Evolutionary conservation across 768 basidiomycete species (phyloP).

Genomic region (Chalciporus piperatus): DNA sequence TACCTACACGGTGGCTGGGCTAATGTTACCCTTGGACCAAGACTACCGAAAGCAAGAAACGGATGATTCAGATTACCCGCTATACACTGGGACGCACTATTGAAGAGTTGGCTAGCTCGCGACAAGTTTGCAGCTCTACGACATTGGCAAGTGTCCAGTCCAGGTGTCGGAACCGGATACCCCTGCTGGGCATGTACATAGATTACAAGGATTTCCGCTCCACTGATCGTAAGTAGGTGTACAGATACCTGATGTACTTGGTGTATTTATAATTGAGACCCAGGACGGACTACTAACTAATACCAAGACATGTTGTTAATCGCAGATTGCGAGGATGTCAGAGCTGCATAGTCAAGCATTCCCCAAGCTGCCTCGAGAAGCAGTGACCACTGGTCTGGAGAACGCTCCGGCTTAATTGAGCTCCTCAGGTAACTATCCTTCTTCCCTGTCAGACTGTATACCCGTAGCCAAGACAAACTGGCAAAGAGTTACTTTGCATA

Average conservation of each 20-base stretch:
- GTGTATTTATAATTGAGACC: too few species aligned
- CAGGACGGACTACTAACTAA: background rate
- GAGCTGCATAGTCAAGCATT: constrained; percentile 77
- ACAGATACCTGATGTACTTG: background rate
- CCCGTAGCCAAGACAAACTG: constrained; percentile 45
- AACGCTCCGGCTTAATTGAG: constrained; percentile 83
- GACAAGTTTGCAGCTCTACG: too few species aligned
- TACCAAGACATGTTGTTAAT: background rate
- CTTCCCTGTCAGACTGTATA: constrained; percentile 48
- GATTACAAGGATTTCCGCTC: background rate
- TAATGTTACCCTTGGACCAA: constrained; percentile 27
- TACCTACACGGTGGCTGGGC: constrained; percentile 39
- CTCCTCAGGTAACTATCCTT: constrained; percentile 36
- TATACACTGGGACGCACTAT: constrained; percentile 29
- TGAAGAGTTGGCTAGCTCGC: background rate
- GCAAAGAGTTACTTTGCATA: constrained; percentile 54
- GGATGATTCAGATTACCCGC: constrained; percentile 29
- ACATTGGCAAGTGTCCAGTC: too few species aligned
- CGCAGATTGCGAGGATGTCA: constrained; percentile 39
- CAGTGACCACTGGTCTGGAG: constrained; percentile 41
- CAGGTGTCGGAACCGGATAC: background rate
- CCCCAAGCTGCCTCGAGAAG: constrained; percentile 41
- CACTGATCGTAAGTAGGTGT: background rate
- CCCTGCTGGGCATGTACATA: too few species aligned
- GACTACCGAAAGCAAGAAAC: constrained; percentile 26